Evolutionary conservation across 768 basidiomycete genomes (phyloP), one percentile per base, ranked within the genome.

Genomic region (Heimioporus sp.): DNA sequence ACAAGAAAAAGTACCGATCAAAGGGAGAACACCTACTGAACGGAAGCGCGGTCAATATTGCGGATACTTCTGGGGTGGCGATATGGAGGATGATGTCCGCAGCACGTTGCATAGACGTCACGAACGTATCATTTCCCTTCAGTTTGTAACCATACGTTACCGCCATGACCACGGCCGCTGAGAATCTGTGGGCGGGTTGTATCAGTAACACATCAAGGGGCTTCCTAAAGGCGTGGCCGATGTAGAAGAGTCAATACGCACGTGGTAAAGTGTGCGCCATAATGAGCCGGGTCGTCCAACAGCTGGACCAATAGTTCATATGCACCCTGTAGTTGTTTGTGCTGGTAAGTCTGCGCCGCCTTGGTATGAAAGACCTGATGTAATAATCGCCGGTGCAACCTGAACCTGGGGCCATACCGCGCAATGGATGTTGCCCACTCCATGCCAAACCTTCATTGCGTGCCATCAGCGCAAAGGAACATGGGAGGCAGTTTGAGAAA

Each of bases 331-430:
- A 55, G 31, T 37, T 65, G 64, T 21, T 24, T 43, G 20, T 36
- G 52, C n/a, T 51, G 58, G 37, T 58, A 60, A 17, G 28, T 30
- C 10, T 51, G 20, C 3, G 53, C 48, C 2, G 54, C 55, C 19
- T 56, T 52, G 12, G 49, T 30, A 7, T 51, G 51, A 45, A 64
- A 63, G 4, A 46, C 44, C 17, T 63, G 57, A 36, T 62, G 56
- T 4, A 63, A 34, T 17, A 65, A 46, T 32, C 55, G 49, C 34
- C 65, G 54, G 19, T 66, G 63, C 17, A 58, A 35, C 35, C 65
- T 56, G 53, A 60, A 66, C 17, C 42, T 46, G 9, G 56, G 43
- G 7, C 65, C 65, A 42, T 68, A 68, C 4, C 39, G 53, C n/a
- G 59, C 52, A 7, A 39, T n/a, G 12, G 53, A 34, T 10, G 54